Base-by-base conservation (phyloP, 169 alveolate genomes). In the Plasmodium yoelii region DNA sequence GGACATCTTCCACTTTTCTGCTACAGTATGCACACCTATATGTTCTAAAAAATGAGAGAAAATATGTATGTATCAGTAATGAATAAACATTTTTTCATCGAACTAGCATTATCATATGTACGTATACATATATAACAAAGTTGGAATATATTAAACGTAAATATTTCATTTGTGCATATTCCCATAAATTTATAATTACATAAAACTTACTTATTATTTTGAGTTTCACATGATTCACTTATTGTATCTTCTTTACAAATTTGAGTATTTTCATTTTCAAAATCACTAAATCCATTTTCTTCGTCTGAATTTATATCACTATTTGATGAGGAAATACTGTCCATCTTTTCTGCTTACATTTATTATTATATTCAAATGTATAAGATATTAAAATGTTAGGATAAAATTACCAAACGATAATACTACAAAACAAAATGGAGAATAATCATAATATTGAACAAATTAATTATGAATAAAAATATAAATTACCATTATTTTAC, bases 1-100 rank as follows among this genome's bases (percentile, higher is more conserved):
- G 53, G 26, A 75, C 88, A 75, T 75, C 88, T 12, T 75, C 88
- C 13, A 75, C 88, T 53, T 49, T 56, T 63, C 88, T 75, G 22
- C 56, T 67, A 60, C 88, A 75, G 56, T 44, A 12, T 24, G 64
- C 64, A 55, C 88, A 75, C 47, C 75, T 47, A 67, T 75, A 75
- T 13, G 68, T 63, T 15, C 88, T 75, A 47, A 44, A 39, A 47
- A 4, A 10, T 42, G 34, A 39, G 47, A 55, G 28, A 46, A 15
- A 75, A 64, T 15, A 15, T 7, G n/a, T 57, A 15, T 51, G n/a
- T 57, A 15, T 51, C 59, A 51, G 1, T 3, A 51, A 34, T 44
- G 77, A 6, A 2, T 46, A 19, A 15, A 42, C 19, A n/a, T 46
- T 67, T 67, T 42, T 67, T 15, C 19, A 18, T 1, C 26, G n/a